These are phyloP conservation scores for Paracorniculantispora psalliotae DNA, from an alignment of 2,329 filamentous ascomycete genomes.

Conservation along the genomic window DNA sequence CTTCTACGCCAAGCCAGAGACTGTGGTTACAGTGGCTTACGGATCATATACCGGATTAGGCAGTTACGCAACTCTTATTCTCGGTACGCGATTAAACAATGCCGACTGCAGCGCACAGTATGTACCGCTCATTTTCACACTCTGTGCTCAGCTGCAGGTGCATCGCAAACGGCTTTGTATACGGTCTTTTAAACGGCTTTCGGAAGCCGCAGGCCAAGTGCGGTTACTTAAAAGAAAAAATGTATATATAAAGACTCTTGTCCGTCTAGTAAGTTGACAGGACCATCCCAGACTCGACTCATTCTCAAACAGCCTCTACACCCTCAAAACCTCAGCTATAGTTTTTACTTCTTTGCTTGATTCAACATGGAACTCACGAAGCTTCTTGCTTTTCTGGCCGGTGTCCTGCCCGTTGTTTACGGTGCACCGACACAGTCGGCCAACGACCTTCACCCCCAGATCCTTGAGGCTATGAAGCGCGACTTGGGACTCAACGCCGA, in stretches of 20 bases:
- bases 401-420: conserved; percentile 34
- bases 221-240: neutral
- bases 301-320: neutral
- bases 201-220: neutral
- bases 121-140: neutral
- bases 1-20: neutral
- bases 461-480: conserved; percentile 39
- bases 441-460: conserved; percentile 33
- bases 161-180: neutral
- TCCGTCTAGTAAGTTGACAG: neutral
- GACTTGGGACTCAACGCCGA: conserved; percentile 35
- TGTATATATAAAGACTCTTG: neutral
- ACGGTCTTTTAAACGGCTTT: neutral
- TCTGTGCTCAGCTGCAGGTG: neutral
- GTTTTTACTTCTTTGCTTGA: neutral
- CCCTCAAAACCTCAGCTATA: neutral
- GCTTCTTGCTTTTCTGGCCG: conserved; percentile 34
- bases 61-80: neutral
- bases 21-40: neutral
- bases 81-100: neutral
- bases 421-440: conserved; percentile 32
- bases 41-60: neutral
- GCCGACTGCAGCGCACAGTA: neutral
- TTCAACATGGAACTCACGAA: conserved; percentile 32
- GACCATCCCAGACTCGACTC: neutral